Base-by-base conservation (phyloP, 305 asterid species). In the Andrographis paniculata region DNA sequence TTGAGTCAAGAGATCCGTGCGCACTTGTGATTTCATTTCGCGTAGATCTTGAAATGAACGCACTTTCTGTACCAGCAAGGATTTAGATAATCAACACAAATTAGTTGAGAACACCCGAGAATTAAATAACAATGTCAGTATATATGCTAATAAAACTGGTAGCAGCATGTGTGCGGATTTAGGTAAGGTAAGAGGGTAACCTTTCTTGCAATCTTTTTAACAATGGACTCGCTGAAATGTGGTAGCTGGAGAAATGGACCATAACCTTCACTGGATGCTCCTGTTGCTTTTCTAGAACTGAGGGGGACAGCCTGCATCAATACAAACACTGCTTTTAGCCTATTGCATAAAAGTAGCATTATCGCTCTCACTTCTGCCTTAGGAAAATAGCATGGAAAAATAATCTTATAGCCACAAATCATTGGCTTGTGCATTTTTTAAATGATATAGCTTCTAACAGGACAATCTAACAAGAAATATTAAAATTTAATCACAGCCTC, bases 181-280 rank as follows among this genome's bases (percentile, higher is more conserved):
- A n/a, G n/a, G n/a, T n/a, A n/a, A n/a, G n/a, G n/a, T 54, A 41
- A 50, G 61, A 51, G 56, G 48, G 53, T 12, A 50, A 91, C 99
- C 97, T 87, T 92, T 81, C 99, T 76, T 49, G 93, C 79, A 56
- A 92, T 73, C 75, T 74, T 87, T 73, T 91, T 91, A 36, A 92
- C 71, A 18, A 73, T 74, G 30, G 94, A 66, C 75, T 92, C 99
- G 2, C 84, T 84, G 72, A 92, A 87, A 76, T 92, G 94, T 39
- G 99, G 99, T 65, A 92, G 81, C 76, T 92, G 99, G 68, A 92
- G 82, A 68, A 92, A 92, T 42, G 99, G 79, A 31, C 94, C 95
- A 58, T 81, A 79, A 42, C 99, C 99, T 69, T 92, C 99, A 18
- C 73, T 69, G 42, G 91, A 81, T 49, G 68, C 93, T 49, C 91